These are phyloP conservation scores for Monosporozyma aerobia DNA, from an alignment of 805 yeast species.

Conservation along the genomic window DNA sequence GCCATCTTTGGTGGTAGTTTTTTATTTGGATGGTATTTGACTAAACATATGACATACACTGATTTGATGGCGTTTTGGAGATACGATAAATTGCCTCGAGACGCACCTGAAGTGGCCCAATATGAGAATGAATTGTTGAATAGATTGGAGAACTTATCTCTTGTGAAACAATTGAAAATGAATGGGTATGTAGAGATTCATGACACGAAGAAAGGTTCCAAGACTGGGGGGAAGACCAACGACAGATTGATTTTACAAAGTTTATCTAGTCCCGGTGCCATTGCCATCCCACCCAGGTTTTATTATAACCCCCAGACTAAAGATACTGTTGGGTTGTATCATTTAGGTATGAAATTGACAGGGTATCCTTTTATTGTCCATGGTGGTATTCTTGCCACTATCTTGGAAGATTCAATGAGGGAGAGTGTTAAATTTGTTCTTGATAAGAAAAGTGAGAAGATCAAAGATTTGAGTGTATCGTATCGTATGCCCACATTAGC, in stretches of 20 bases:
- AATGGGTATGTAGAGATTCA: conserved; percentile 33
- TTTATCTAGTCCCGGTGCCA: conserved; percentile 66
- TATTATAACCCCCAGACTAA: conserved; percentile 48
- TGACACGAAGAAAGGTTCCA: conserved; percentile 34
- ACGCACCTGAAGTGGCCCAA: conserved; percentile 21
- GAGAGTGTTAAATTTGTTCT: conserved; percentile 36
- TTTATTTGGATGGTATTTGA: conserved; percentile 24
- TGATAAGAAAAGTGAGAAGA: conserved; percentile 23
- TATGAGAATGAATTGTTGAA: conserved; percentile 34
- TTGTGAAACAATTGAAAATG: conserved; percentile 39
- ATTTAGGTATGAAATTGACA: conserved; percentile 66
- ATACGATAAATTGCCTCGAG: conserved; percentile 25
- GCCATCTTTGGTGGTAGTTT: conserved; percentile 26
- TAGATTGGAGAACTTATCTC: conserved; percentile 40
- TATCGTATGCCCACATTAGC: conserved; percentile 72
- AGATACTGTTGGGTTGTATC: conserved; percentile 59
- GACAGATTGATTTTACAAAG: conserved; percentile 37
- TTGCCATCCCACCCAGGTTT: conserved; percentile 63
- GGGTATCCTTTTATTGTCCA: conserved; percentile 86
- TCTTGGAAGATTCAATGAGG: conserved; percentile 68
- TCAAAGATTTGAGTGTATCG: conserved; percentile 34
- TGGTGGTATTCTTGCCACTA: conserved; percentile 79
- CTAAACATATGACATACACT: conserved; percentile 29
- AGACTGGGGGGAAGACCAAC: neutral
- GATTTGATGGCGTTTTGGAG: conserved; percentile 29